Evolutionary conservation across 2,329 filamentous ascomycete species (phyloP).

Genomic region (Chalaropsis thielavioides): DNA sequence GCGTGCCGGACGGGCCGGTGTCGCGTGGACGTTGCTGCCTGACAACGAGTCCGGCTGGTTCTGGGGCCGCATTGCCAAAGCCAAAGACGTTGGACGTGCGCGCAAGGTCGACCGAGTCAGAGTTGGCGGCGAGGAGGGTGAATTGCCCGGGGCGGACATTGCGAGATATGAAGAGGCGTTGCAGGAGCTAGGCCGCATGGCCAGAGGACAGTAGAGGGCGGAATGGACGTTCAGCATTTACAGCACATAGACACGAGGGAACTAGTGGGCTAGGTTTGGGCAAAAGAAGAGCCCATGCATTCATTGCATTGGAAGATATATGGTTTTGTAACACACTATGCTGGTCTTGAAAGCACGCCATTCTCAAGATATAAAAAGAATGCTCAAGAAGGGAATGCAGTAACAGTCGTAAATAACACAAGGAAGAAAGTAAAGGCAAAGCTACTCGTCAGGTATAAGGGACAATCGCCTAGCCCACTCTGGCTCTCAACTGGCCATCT

Average conservation of each 20-base stretch:
- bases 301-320: neutral
- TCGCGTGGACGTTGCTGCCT: conserved; percentile 75
- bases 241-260: neutral
- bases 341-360: neutral
- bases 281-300: neutral
- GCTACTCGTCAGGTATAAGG: neutral
- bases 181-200: conserved; percentile 47
- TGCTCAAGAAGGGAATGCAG: neutral
- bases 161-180: conserved; percentile 42
- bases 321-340: conserved; percentile 3
- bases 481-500: neutral
- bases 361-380: neutral
- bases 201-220: conserved; percentile 22
- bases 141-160: conserved; percentile 35
- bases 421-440: neutral
- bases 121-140: conserved; percentile 24
- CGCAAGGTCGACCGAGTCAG: conserved; percentile 35
- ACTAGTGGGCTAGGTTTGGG: neutral
- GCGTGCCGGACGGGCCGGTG: conserved; percentile 58
- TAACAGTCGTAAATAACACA: conserved; percentile 2
- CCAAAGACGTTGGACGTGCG: conserved; percentile 34
- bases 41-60: conserved; percentile 84
- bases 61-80: conserved; percentile 61
- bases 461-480: neutral
- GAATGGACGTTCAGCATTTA: neutral